Evolutionary conservation across 2,329 filamentous ascomycete genomes (phyloP), one percentile per base, ranked within the genome.

Genomic region (Fusarium euwallaceae): DNA sequence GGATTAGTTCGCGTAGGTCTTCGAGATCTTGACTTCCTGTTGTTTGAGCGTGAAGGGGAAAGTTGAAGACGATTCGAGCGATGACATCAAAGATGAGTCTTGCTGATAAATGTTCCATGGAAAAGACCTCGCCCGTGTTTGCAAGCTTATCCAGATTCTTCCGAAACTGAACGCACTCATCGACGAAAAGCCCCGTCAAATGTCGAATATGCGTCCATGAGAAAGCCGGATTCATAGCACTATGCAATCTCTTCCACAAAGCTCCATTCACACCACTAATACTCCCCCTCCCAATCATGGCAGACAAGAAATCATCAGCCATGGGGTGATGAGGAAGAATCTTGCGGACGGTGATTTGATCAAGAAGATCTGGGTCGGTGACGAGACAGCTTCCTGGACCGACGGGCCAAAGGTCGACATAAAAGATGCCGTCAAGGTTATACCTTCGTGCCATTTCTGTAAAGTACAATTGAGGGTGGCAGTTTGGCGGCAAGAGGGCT

Each of bases 351-450:
- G 51, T 39, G 12, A 72, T 36, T 14, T 69, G 45, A 0, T 69
- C 72, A 12, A 74, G 39, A 4, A 74, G 59, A 6, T 56, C 64
- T 0, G 71, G 71, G 3, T 66, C 60, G 1, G 24, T 37, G 20
- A 74, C n/a, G 2, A 71, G 29, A 12, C 48, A 60, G 4, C 45
- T 48, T 0, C 56, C 6, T 6, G 64, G 48, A 4, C n/a, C 55
- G 9, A 71, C 45, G 20, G 72, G 68, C 68, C 68, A 74, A 14
- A 74, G 60, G 4, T 69, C 71, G 1, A 74, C 61, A 20, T 74
- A 74, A 43, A 71, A 74, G 16, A 74, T 63, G 12, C 51, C 71
- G 1, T 63, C 5, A 1, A 72, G 27, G 14, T 60, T 53, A 34
- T 74, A 69, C 20, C 24, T 27, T 4, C 24, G 68, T 1, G 61